Evolutionary conservation across 805 yeast species (phyloP).

Genomic region (Candida parachauliodes): DNA sequence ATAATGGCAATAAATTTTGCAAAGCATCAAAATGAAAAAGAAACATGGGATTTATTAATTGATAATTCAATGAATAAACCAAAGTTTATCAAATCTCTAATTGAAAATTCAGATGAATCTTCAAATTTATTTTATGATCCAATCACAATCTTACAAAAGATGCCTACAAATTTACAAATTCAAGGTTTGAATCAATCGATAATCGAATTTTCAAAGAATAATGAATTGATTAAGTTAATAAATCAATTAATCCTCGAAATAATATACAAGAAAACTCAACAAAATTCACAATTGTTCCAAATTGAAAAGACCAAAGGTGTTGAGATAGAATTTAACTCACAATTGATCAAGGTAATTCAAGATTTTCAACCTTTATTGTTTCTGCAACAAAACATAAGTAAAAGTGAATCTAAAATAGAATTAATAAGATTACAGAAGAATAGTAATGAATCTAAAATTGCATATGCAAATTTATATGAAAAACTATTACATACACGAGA

Average conservation of each 20-base stretch:
- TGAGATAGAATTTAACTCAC: constrained; percentile 17
- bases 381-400: constrained; percentile 3
- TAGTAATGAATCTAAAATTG: neutral
- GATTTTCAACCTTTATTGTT: constrained; percentile 29
- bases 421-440: constrained; percentile 5
- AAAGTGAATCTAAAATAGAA: too few relatives aligned
- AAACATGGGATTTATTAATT: constrained; percentile 76
- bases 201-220: constrained; percentile 57
- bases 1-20: constrained; percentile 79
- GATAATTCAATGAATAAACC: constrained; percentile 71
- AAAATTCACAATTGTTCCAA: constrained; percentile 20
- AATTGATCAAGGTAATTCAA: constrained; percentile 17
- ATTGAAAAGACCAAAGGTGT: constrained; percentile 23
- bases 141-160: constrained; percentile 59
- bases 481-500: constrained; percentile 17
- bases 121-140: constrained; percentile 49
- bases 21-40: constrained; percentile 58
- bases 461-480: constrained; percentile 13
- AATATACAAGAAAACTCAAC: constrained; percentile 29
- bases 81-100: constrained; percentile 67
- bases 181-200: constrained; percentile 63
- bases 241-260: constrained; percentile 49
- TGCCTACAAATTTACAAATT: constrained; percentile 60
- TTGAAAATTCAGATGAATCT: constrained; percentile 63
- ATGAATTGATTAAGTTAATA: constrained; percentile 50